A percentile compares a stretch with the other conserved stretches of the same genome.
Evolutionary conservation across 2,329 filamentous ascomycete species (phyloP).

Genomic region (Didymella exigua): DNA sequence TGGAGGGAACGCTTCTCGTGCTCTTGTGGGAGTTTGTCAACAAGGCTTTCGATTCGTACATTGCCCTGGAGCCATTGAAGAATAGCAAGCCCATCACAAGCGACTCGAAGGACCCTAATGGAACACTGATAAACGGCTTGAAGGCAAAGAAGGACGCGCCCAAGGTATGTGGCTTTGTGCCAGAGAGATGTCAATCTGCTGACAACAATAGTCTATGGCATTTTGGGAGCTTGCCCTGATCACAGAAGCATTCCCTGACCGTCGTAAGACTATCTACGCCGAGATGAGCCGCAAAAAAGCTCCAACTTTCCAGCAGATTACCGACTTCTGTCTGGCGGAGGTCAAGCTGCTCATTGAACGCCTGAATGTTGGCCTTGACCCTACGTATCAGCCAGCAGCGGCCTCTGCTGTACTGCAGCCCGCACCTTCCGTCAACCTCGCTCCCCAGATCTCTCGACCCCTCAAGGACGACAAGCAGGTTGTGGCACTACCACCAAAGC

Average conservation of each 20-base stretch:
- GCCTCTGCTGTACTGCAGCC: conserved; percentile 23
- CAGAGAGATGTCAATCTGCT: not conserved
- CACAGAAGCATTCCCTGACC: conserved; percentile 72
- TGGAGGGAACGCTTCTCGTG: conserved; percentile 69
- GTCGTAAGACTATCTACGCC: conserved; percentile 80
- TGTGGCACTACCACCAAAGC: conserved; percentile 50
- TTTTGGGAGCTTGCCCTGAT: conserved; percentile 91
- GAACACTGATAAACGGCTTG: conserved; percentile 81
- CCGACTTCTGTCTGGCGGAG: conserved; percentile 69
- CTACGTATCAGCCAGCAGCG: conserved; percentile 27
- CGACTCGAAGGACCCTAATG: conserved; percentile 89
- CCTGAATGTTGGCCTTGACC: conserved; percentile 60
- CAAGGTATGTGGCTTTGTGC: conserved; percentile 58
- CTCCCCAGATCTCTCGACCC: conserved; percentile 58
- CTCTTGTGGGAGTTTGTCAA: conserved; percentile 80
- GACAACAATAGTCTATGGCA: conserved; percentile 69
- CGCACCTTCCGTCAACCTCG: conserved; percentile 48
- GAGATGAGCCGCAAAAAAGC: conserved; percentile 85
- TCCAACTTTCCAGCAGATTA: conserved; percentile 81
- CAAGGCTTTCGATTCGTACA: conserved; percentile 76
- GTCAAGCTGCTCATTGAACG: conserved; percentile 71
- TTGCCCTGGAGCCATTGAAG: conserved; percentile 81
- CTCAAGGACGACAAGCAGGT: conserved; percentile 55
- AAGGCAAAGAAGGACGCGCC: conserved; percentile 81
- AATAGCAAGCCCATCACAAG: conserved; percentile 81